These are phyloP conservation scores for Podaxis pistillaris DNA, from an alignment of 768 basidiomycete genomes.

Conservation along the genomic window DNA sequence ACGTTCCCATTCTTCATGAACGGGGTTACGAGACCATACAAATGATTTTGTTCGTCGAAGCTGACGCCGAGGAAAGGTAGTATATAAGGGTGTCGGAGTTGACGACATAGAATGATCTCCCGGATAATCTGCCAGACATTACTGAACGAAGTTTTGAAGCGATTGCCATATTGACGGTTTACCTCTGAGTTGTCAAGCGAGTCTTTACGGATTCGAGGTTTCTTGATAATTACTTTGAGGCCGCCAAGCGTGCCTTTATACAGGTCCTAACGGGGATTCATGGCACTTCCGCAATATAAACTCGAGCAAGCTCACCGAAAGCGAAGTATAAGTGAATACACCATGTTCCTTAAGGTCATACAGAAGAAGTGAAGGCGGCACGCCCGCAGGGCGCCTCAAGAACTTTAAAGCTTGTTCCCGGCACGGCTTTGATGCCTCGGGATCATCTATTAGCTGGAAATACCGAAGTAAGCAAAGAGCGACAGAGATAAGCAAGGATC, in stretches of 20 bases:
- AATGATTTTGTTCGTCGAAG: background rate
- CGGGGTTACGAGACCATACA: background rate
- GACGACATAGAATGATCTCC: background rate
- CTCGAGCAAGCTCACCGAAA: background rate
- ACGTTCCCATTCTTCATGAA: constrained; percentile 1
- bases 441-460: background rate
- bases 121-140: background rate
- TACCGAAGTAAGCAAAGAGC: background rate
- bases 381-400: background rate
- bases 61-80: background rate
- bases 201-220: background rate
- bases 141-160: background rate
- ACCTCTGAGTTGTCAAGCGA: background rate
- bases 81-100: background rate
- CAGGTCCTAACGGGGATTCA: background rate
- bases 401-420: background rate
- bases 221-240: background rate
- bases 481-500: background rate
- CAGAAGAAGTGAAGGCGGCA: background rate
- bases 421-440: background rate
- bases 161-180: background rate
- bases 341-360: background rate
- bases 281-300: background rate
- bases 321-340: background rate
- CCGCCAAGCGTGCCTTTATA: background rate